A percentile compares a stretch with the other conserved stretches of the same genome.
These are phyloP conservation scores for Termitomyces sp. DNA, from an alignment of 768 basidiomycete species.

Conservation along the genomic window DNA sequence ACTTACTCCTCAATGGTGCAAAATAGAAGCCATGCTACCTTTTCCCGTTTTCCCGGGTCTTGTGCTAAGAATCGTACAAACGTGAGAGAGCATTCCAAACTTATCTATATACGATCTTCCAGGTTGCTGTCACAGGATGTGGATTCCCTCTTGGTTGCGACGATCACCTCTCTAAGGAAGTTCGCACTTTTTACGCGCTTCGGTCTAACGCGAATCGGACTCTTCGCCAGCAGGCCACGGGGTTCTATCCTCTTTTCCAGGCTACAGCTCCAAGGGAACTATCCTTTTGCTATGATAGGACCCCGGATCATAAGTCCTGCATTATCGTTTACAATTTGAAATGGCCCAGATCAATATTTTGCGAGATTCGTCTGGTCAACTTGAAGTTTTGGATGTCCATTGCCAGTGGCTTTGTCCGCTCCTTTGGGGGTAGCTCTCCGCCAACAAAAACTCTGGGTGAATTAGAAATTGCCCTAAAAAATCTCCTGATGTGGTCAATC, in stretches of 20 bases:
- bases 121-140: constrained; percentile 1
- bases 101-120: background rate
- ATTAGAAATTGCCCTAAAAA: background rate
- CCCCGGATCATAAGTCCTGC: constrained; percentile 5
- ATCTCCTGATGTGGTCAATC: background rate
- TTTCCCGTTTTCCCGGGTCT: constrained; percentile 1
- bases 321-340: background rate
- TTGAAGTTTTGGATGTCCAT: background rate
- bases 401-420: background rate
- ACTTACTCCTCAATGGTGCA: background rate
- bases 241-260: constrained; percentile 1
- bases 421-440: background rate
- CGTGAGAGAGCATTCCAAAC: background rate
- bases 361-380: background rate
- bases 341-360: background rate
- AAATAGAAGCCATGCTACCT: background rate
- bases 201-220: background rate
- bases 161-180: constrained; percentile 5
- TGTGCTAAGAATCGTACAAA: background rate
- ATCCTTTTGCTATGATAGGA: background rate
- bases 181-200: background rate
- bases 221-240: background rate
- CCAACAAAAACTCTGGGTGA: background rate
- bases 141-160: constrained; percentile 2
- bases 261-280: background rate